Base-by-base conservation (phyloP, 441 rosid species). In the Macaranga tanarius region DNA sequence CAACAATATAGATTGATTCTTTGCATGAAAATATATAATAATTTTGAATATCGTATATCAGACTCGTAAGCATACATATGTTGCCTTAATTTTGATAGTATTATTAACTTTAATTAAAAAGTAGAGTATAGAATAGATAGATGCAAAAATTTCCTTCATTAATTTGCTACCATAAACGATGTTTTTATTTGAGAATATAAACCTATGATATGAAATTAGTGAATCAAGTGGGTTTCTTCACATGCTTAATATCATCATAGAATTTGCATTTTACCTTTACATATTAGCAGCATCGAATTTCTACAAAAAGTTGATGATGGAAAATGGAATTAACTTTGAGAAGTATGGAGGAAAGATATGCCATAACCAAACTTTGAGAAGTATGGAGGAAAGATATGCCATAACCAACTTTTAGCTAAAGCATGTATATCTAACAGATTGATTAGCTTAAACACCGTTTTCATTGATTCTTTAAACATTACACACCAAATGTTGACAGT, bases 241-340 rank as follows among this genome's bases (percentile, higher is more conserved):
- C 26, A 26, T 66, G 58, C 23, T 54, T 17, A n/a, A 19, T 52
- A 54, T 55, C 31, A 58, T 6, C 54, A 69, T 19, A 69, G 54
- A 69, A 56, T 69, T 52, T 54, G 34, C 31, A 38, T 54, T 68
- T 68, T 20, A 55, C 5, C 34, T 68, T 13, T 38, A 10, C 2
- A 20, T n/a, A n/a, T 17, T 12, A 50, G n/a, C 56, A 2, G 22
- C 11, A 69, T 55, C 40, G 63, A 69, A 69, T 69, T 56, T 69
- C 54, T 56, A 54, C 51, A 55, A 56, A 56, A 16, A 25, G 23
- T 48, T 48, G 13, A 13, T 23, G 34, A 56, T 40, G 63, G 62
- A 56, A 23, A 60, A 19, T 2, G 1, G 2, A n/a, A n/a, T 16
- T 5, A 0, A 5, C 7, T 52, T 31, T 8, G 45, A 34, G 10